Evolutionary conservation across 495 filamentous ascomycete genomes (phyloP).

Genomic region (Xylaria curta): DNA sequence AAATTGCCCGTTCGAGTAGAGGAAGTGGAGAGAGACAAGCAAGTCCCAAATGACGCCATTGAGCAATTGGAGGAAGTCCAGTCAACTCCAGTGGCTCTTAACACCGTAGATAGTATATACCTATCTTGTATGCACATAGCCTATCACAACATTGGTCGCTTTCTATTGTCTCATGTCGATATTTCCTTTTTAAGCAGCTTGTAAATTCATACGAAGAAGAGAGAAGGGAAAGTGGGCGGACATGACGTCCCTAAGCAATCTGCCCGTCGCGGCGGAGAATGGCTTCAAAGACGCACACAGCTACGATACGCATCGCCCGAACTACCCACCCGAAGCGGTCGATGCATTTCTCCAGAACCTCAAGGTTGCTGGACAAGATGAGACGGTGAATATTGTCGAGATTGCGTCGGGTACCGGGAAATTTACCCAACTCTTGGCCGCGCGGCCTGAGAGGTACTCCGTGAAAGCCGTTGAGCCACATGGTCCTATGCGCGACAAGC

Average conservation of each 20-base stretch:
- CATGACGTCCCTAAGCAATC: constrained; percentile 33
- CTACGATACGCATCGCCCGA: constrained; percentile 68
- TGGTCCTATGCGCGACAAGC: constrained; percentile 61
- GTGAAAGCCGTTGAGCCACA: constrained; percentile 70
- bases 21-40: not conserved
- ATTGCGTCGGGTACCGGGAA: constrained; percentile 72
- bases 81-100: not conserved
- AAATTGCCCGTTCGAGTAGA: not conserved
- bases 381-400: constrained; percentile 59
- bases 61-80: not conserved
- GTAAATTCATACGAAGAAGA: not conserved
- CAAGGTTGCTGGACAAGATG: constrained; percentile 46
- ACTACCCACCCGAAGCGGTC: constrained; percentile 62
- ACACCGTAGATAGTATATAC: not conserved
- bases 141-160: not conserved
- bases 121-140: not conserved
- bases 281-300: constrained; percentile 63
- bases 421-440: constrained; percentile 64
- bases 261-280: constrained; percentile 40
- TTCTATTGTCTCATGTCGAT: not conserved
- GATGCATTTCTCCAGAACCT: constrained; percentile 58
- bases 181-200: not conserved
- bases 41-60: constrained; percentile 18
- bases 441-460: constrained; percentile 56
- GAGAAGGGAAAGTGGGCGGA: not conserved